Conservation (phyloP, 73 alveolate genomes). For the Symbiodinium natans region DNA sequence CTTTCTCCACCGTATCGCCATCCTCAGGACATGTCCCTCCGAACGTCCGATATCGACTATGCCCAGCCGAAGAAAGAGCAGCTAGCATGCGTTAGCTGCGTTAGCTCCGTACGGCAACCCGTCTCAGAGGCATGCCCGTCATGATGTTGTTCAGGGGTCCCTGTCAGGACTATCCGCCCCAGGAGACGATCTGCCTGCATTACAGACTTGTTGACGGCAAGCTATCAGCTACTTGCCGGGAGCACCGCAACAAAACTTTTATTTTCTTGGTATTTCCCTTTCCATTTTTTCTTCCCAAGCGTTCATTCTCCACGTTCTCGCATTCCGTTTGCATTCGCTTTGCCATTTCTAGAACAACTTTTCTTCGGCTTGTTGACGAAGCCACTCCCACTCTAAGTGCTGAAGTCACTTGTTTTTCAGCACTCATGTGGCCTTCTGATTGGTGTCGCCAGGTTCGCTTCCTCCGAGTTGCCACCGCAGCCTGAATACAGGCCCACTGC, state of each 20-base stretch:
- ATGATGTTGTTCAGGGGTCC: too few species aligned
- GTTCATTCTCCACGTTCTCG: neutral
- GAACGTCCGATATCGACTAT: conserved; percentile 58
- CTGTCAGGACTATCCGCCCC: conserved; percentile 1
- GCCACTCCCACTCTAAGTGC: neutral
- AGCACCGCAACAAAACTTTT: neutral
- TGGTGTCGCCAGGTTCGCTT: conserved; percentile 31
- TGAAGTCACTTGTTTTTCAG: too few species aligned
- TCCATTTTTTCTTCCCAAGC: neutral
- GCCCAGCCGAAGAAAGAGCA: conserved; percentile 66
- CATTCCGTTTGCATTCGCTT: neutral
- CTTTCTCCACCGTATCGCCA: neutral
- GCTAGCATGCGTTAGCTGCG: neutral
- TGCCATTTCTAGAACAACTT: too few species aligned
- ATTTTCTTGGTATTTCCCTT: neutral
- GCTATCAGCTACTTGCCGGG: neutral
- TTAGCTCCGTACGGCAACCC: neutral
- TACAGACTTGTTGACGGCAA: conserved; percentile 36
- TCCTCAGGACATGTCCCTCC: neutral
- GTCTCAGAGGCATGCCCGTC: too few species aligned
- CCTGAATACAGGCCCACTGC: conserved; percentile 44
- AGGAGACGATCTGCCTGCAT: conserved; percentile 74
- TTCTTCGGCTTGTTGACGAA: neutral
- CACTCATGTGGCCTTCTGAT: too few species aligned
- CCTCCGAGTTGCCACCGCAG: conserved; percentile 69